Evolutionary conservation across 1,139 yeast species (phyloP), one percentile per base, ranked within the genome.

Genomic region (Geotrichum aggregatum): DNA sequence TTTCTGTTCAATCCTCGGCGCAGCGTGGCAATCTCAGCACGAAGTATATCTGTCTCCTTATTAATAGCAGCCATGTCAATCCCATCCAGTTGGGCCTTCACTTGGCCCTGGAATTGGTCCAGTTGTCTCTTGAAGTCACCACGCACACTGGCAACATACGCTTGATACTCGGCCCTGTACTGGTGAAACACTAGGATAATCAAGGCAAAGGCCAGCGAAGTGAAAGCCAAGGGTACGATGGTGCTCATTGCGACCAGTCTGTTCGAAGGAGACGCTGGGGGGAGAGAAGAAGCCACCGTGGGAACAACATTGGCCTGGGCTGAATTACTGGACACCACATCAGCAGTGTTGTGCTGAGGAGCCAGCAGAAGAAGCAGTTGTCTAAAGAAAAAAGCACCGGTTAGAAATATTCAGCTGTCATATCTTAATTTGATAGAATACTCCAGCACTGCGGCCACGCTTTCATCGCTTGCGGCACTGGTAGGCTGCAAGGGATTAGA

Each of bases 51-150:
- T 2, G 35, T 26, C n/a, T 36, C 42, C 24, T 18, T 38, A 16
- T 47, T 54, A 3, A 49, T 39, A 2, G 47, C 40, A 3, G 66
- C 60, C 1, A 68, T 59, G 21, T 59, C 57, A 43, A 60, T 59
- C 0, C 64, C 62, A 21, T 35, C 49, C 13, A 39, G 14, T 3
- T 47, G 42, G 16, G 38, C 40, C 18, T 85, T 89, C 36, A 87
- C 75, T 63, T 87, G 22, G 11, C 10, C 28, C 22, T 26, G 34
- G 6, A 33, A 11, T 13, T 34, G 21, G 13, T 36, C 19, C 16
- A 48, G 21, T 16, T 41, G 51, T 6, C 11, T 21, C 28, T 39
- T 41, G 26, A 21, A 41, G 11, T 41, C 43, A 13, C 16, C 38
- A 19, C 42, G 51, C 30, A 48, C 18, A 18, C 11, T 16, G 14